These are phyloP conservation scores for Chlorella sp. DNA, from an alignment of 139 green algal species.

Conservation along the genomic window DNA sequence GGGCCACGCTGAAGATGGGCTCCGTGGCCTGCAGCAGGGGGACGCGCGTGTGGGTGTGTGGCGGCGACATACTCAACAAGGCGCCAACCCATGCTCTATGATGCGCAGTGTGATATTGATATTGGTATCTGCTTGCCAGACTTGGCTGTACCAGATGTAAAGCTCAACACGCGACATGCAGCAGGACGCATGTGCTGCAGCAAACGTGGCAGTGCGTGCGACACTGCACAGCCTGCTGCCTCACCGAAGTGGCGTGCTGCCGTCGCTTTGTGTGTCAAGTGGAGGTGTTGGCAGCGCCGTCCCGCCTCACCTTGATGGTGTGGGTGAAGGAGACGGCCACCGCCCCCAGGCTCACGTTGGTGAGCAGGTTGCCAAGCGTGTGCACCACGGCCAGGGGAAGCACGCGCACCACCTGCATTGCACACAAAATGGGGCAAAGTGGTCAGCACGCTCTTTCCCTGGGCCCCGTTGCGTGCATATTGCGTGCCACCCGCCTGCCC, in stretches of 20 bases:
- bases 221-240: neutral
- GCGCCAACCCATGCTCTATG: too few species aligned
- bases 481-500: too few species aligned
- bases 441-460: too few species aligned
- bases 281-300: neutral
- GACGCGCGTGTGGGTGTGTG: too few species aligned
- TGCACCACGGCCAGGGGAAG: slow-evolving; percentile 90
- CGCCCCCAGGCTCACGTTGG: slow-evolving; percentile 90
- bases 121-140: too few species aligned
- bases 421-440: neutral
- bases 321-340: slow-evolving; percentile 99
- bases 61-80: too few species aligned
- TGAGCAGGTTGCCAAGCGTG: slow-evolving; percentile 95
- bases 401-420: slow-evolving; percentile 60
- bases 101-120: too few species aligned
- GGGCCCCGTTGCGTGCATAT: too few species aligned
- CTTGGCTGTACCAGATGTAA: neutral
- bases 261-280: neutral
- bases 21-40: slow-evolving; percentile 74
- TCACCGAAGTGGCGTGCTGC: neutral
- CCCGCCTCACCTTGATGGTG: slow-evolving; percentile 86
- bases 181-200: neutral
- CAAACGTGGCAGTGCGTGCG: neutral
- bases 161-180: neutral
- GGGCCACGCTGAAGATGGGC: slow-evolving; percentile 90